Evolutionary conservation across 305 asterid species (phyloP).

Genomic region (Petunia hybrid): DNA sequence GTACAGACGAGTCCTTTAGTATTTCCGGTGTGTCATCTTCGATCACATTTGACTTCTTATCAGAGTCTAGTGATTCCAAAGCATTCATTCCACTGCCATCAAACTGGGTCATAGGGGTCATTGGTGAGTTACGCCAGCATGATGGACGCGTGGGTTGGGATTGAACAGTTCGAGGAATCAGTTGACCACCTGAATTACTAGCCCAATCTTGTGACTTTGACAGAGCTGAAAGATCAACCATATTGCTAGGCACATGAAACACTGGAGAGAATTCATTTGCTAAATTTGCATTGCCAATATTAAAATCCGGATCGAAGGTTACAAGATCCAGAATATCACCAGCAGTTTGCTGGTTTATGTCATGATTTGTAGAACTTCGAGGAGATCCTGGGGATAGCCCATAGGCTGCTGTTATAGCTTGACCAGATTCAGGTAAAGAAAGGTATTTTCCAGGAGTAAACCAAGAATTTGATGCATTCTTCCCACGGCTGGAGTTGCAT

Average conservation of each 20-base stretch:
- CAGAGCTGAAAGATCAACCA: slow-evolving; percentile 30
- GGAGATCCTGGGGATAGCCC: slow-evolving; percentile 46
- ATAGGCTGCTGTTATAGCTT: slow-evolving; percentile 38
- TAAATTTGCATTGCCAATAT: slow-evolving; percentile 42
- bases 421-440: slow-evolving; percentile 60
- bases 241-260: slow-evolving; percentile 41
- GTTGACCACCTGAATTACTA: slow-evolving; percentile 39
- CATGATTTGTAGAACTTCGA: slow-evolving; percentile 46
- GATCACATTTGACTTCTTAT: slow-evolving; percentile 37
- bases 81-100: slow-evolving; percentile 44
- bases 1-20: slow-evolving; percentile 55
- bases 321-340: slow-evolving; percentile 47
- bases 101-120: slow-evolving; percentile 52
- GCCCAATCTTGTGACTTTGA: slow-evolving; percentile 49
- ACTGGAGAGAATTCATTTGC: slow-evolving; percentile 43
- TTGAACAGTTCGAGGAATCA: slow-evolving; percentile 44
- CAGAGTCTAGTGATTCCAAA: slow-evolving; percentile 45
- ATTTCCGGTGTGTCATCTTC: slow-evolving; percentile 70
- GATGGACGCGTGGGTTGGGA: slow-evolving; percentile 46
- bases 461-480: slow-evolving; percentile 57
- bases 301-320: slow-evolving; percentile 50
- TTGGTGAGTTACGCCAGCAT: slow-evolving; percentile 60
- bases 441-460: slow-evolving; percentile 50
- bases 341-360: slow-evolving; percentile 41
- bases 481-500: slow-evolving; percentile 48